Evolutionary conservation across 257 asterid genomes (phyloP), one percentile per base, ranked within the genome.

Genomic region (Fraxinus anomala): DNA sequence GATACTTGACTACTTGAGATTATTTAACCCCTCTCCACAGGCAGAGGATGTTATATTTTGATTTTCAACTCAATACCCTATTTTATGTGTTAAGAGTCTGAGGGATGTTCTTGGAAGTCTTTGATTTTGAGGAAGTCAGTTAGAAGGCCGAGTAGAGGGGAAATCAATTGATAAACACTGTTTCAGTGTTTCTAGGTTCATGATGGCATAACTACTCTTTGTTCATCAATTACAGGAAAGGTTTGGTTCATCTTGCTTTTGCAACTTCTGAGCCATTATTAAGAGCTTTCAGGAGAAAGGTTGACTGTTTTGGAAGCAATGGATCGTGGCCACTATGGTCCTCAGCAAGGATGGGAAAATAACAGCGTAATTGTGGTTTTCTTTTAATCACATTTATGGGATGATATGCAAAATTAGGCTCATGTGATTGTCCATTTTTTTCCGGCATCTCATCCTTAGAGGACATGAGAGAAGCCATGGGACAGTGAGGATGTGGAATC

Each of bases 291-390:
- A 88, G 79, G 91, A 90, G 82, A 82, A 85, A 77, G 75, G 49
- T 87, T 85, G 83, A 85, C 81, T 79, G 73, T 78, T 83, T 80
- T 77, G 79, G 85, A 81, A 82, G 89, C 90, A 65, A 96, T 96
- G 99, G 98, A 93, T 87, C 96, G 88, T 85, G 94, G 98, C 77
- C 97, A 97, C 90, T 93, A 92, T 92, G 97, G 97, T 83, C 94
- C 82, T 84, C 99, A 85, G 86, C 99, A 89, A 87, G 97, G 98
- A 93, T 96, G 99, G 99, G 99, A 96, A 86, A 91, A 93, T 96
- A 90, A 93, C 99, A 96, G 98, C 94, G 99, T 96, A 96, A 96
- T 96, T 96, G 99, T 93, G 99, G 98, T 93, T 96, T 91, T 89
- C 93, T 96, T 96, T 93, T 93, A 92, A 89, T 93, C 96, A 91